Evolutionary conservation across 2,329 filamentous ascomycete species (phyloP), one percentile per base, ranked within the genome.

Genomic region (Calonectria leucothoes): DNA sequence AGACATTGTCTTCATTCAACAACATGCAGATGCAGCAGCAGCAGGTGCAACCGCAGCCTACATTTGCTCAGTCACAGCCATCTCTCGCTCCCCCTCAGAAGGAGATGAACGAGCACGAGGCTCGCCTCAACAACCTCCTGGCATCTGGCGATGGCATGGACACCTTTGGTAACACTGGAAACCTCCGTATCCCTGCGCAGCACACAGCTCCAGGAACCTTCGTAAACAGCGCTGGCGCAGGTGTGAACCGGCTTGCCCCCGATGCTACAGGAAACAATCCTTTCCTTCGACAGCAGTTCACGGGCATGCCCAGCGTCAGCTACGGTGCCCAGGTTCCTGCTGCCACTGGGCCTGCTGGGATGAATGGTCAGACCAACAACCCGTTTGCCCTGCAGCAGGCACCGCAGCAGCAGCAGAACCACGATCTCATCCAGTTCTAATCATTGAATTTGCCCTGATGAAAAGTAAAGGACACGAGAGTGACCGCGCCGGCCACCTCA

Each of bases 161-260:
- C 82, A 99, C 97, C 0, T 99, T 97, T 83, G 97, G 97, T 77
- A 99, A 99, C 83, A 95, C 95, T n/a, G 97, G 97, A 78, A 95
- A 98, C 76, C 89, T 98, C 59, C 95, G 97, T 84, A 98, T 99
- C 76, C 97, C 97, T 1, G 93, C 97, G 2, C 97, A 99, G 83
- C 97, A 99, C 84, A 99, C 97, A 0, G 95, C 97, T 1, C 97
- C 97, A 0, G 97, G 96, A 31, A 97, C 94, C 0, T 99, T 98
- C 83, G 93, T 99, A 86, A 99, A 99, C 86, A 98, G 95, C 73
- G 95, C 97, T 8, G 97, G 97, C 64, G 89, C 93, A 45, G 94
- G 95, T n/a, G 86, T 94, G 71, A 91, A 92, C 78, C 90, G 91
- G 71, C 85, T 98, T 52, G 94, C 88, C 73, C 83, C 88, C 68